Conservation (phyloP, 139 green algal species). For the Closterium sp. region DNA sequence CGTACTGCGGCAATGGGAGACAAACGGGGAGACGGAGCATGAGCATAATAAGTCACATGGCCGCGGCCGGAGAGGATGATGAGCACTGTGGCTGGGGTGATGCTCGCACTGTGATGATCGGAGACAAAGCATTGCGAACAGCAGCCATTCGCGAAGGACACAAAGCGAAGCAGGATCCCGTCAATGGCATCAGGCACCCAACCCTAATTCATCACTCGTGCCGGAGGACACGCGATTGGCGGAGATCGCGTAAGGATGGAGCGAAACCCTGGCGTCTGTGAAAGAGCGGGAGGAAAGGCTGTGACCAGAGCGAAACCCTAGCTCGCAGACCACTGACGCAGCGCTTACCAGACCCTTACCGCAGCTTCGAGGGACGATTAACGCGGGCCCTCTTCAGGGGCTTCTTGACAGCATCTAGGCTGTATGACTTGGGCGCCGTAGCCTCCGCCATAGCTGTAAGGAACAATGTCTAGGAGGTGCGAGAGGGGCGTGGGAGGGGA, state of each 20-base stretch:
- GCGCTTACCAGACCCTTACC: constrained; percentile 50
- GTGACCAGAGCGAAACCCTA: not conserved
- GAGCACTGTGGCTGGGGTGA: constrained; percentile 95
- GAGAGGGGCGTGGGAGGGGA: not conserved
- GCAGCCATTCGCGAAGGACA: too few species aligned
- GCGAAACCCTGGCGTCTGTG: not conserved
- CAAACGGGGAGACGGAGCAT: too few species aligned
- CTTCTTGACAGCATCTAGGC: constrained; percentile 85
- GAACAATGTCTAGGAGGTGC: not conserved
- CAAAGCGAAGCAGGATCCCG: too few species aligned
- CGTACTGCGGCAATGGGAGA: constrained; percentile 20
- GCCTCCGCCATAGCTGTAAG: not conserved
- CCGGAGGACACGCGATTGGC: not conserved
- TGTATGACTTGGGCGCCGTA: constrained; percentile 79
- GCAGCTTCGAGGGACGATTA: constrained; percentile 81
- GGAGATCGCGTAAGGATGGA: not conserved
- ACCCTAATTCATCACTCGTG: not conserved
- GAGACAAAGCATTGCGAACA: too few species aligned
- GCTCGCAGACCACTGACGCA: not conserved
- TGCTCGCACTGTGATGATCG: constrained; percentile 57
- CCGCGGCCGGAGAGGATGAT: constrained; percentile 95
- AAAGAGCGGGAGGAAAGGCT: not conserved
- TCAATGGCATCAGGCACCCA: not conserved
- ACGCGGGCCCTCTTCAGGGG: constrained; percentile 65
- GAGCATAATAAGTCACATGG: constrained; percentile 68